Conservation (phyloP, 2,329 filamentous ascomycete species). For the Harringtonia lauricola region DNA sequence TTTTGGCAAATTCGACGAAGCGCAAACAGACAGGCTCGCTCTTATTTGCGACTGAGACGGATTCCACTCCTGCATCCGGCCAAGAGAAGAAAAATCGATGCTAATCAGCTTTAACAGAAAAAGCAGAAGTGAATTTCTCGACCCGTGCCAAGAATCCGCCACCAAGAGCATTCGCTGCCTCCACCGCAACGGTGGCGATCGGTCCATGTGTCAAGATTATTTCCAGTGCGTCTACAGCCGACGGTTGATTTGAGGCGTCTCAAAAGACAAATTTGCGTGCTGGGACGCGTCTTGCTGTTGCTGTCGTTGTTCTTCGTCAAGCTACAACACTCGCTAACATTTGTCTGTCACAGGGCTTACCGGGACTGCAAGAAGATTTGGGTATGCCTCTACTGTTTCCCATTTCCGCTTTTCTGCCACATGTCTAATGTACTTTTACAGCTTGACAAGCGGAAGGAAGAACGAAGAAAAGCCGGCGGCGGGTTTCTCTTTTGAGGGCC, state of each 20-base stretch:
- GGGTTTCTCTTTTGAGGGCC: background rate
- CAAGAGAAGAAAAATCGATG: background rate
- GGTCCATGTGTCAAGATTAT: conserved; percentile 85
- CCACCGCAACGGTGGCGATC: conserved; percentile 77
- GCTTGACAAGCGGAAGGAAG: conserved; percentile 17
- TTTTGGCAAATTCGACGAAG: no score
- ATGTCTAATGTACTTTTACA: conserved; percentile 1
- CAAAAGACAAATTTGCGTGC: background rate
- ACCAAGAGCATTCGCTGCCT: conserved; percentile 77
- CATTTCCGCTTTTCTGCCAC: background rate
- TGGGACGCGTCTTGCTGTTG: background rate
- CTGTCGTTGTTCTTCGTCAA: background rate
- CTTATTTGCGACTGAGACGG: no score
- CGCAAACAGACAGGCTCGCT: no score
- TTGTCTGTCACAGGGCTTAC: conserved; percentile 55
- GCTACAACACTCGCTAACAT: conserved; percentile 3
- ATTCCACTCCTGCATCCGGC: no score
- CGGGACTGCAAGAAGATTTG: conserved; percentile 91
- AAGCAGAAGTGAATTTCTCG: conserved; percentile 77
- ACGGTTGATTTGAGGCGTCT: background rate
- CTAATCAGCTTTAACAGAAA: conserved; percentile 46
- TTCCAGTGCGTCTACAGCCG: conserved; percentile 60
- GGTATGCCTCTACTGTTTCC: conserved; percentile 40
- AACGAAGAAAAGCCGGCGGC: conserved; percentile 4
- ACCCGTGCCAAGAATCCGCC: conserved; percentile 91